A percentile compares a stretch with the other conserved stretches of the same genome.
Evolutionary conservation across 306 rosid genomes (phyloP).

Genomic region (Rosa persica): DNA sequence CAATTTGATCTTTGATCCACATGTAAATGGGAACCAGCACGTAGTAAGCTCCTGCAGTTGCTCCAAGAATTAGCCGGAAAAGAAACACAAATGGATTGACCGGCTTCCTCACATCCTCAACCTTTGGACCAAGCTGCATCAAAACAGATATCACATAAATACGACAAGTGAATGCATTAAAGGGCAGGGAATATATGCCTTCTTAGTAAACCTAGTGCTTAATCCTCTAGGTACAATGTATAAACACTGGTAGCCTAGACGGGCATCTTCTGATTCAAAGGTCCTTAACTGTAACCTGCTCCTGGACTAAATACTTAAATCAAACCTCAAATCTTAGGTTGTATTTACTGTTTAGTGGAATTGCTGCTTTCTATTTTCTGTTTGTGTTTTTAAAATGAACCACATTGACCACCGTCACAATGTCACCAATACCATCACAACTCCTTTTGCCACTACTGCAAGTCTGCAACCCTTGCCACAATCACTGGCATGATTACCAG

Average conservation of each 20-base stretch:
- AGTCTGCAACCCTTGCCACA: background rate
- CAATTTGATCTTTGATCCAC: constrained; percentile 78
- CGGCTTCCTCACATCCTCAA: constrained; percentile 67
- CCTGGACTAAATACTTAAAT: background rate
- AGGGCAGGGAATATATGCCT: background rate
- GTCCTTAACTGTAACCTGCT: background rate
- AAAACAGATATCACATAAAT: constrained; percentile 15
- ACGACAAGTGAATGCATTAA: background rate
- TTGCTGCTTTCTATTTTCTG: background rate
- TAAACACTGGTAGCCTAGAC: background rate
- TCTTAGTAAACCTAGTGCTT: background rate
- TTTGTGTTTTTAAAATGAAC: background rate
- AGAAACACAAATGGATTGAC: constrained; percentile 52
- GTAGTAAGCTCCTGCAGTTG: constrained; percentile 69
- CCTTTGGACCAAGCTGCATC: constrained; percentile 87
- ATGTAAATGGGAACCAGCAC: constrained; percentile 74
- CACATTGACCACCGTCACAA: background rate
- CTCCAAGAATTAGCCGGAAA: constrained; percentile 57
- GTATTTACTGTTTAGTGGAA: background rate
- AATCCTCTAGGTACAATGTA: background rate
- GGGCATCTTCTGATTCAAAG: background rate
- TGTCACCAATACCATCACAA: background rate
- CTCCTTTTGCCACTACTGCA: constrained; percentile 11
- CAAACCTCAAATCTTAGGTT: background rate
- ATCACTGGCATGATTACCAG: background rate